A percentile compares a stretch with the other conserved stretches of the same genome.
Conservation (phyloP, 2,329 filamentous ascomycete genomes). For the Alternaria sp. region DNA sequence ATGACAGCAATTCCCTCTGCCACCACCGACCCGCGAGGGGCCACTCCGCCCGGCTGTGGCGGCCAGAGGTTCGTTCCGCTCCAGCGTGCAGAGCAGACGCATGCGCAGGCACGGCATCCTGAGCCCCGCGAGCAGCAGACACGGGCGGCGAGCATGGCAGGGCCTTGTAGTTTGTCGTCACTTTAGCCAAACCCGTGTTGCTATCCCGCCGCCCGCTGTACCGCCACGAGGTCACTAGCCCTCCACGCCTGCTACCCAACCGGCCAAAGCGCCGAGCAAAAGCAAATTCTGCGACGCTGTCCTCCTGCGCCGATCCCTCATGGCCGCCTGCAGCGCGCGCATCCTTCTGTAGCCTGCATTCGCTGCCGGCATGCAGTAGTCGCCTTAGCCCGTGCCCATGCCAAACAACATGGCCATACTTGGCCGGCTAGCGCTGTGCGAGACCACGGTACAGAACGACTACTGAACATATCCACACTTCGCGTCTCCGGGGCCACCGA, state of each 20-base stretch:
- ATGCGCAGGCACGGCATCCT: conserved; percentile 1
- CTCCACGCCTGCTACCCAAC: conserved; percentile 27
- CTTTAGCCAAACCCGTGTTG: conserved; percentile 27
- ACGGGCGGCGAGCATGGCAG: conserved; percentile 12
- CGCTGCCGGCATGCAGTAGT: conserved; percentile 7
- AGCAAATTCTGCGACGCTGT: conserved; percentile 8
- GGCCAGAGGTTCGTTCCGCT: background rate
- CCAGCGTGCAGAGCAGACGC: conserved; percentile 9
- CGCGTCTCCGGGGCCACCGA: background rate
- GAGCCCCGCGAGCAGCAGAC: conserved; percentile 2
- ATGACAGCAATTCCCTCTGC: conserved; percentile 6
- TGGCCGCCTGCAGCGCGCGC: conserved; percentile 14
- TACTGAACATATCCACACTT: background rate
- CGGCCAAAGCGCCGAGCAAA: conserved; percentile 26
- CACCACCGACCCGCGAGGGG: background rate
- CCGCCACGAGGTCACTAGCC: conserved; percentile 35
- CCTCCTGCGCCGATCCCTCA: conserved; percentile 16
- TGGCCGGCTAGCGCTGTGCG: background rate
- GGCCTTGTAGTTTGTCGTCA: conserved; percentile 12
- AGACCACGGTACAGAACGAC: background rate
- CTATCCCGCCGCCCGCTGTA: conserved; percentile 27
- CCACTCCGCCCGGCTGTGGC: background rate
- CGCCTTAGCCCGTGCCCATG: conserved; percentile 1
- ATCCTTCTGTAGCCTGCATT: conserved; percentile 4
- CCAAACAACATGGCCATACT: background rate